A percentile compares a stretch with the other conserved stretches of the same genome.
These are phyloP conservation scores for Yamadazyma ubonensis DNA, from an alignment of 805 yeast genomes.

Conservation along the genomic window DNA sequence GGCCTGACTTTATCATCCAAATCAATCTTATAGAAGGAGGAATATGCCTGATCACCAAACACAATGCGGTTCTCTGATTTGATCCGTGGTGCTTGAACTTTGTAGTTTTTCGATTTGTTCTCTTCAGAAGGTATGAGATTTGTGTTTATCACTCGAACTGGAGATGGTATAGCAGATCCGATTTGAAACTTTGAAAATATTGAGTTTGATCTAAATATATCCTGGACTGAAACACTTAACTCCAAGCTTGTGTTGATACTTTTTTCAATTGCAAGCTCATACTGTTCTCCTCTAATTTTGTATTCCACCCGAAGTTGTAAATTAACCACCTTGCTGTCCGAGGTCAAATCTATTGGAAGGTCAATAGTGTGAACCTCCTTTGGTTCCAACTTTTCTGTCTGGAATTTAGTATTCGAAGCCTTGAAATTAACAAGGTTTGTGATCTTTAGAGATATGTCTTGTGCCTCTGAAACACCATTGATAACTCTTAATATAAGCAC, in stretches of 20 bases:
- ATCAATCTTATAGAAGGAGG: constrained; percentile 55
- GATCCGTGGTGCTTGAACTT: constrained; percentile 19
- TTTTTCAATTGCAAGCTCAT: constrained; percentile 9
- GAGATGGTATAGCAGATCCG: constrained; percentile 52
- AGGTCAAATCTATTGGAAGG: constrained; percentile 29
- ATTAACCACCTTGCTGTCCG: constrained; percentile 27
- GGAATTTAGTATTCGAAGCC: background rate
- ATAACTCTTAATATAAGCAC: constrained; percentile 7
- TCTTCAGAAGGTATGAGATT: constrained; percentile 31
- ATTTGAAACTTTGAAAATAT: constrained; percentile 69
- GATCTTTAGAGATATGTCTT: background rate
- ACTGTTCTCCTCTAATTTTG: constrained; percentile 18
- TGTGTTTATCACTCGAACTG: constrained; percentile 52
- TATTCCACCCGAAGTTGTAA: constrained; percentile 24
- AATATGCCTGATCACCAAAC: constrained; percentile 68
- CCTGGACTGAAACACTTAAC: constrained; percentile 78
- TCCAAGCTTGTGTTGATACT: constrained; percentile 53
- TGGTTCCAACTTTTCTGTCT: constrained; percentile 11
- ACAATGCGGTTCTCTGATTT: constrained; percentile 43
- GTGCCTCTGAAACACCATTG: constrained; percentile 1
- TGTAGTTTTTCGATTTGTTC: constrained; percentile 19
- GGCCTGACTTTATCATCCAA: constrained; percentile 20
- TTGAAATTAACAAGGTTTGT: constrained; percentile 2
- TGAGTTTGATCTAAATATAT: constrained; percentile 57
- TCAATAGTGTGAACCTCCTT: constrained; percentile 20